Percentiles rank a stretch among this genome's conserved stretches.
Conservation (phyloP, 192 early-diverging fungal genomes). For the Coemansia sp. region DNA sequence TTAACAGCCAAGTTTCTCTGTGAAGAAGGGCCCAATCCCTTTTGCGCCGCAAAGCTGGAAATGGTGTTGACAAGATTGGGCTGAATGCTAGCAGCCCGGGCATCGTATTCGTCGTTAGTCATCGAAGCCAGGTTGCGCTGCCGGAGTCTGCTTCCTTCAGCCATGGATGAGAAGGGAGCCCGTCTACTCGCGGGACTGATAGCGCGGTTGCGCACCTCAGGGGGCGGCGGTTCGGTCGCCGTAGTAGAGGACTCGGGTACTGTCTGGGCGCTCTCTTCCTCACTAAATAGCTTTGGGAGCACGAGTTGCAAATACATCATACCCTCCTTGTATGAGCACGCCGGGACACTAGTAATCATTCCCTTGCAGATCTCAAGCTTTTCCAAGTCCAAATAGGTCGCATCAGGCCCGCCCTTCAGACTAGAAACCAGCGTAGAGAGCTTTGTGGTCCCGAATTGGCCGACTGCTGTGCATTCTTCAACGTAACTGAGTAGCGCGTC, state of each 20-base stretch:
- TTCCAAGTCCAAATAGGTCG: neutral
- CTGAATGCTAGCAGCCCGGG: constrained; percentile 27
- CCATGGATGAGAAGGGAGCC: constrained; percentile 16
- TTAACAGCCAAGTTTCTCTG: neutral
- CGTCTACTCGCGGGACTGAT: constrained; percentile 15
- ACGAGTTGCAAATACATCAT: constrained; percentile 14
- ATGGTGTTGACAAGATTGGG: constrained; percentile 23
- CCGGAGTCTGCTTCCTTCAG: constrained; percentile 34
- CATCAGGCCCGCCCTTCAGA: neutral
- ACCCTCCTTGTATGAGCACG: neutral
- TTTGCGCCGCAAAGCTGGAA: constrained; percentile 19
- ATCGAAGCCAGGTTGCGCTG: constrained; percentile 27
- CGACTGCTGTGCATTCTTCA: neutral
- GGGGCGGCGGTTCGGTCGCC: constrained; percentile 6
- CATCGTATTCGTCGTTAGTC: constrained; percentile 41
- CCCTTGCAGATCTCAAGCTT: neutral
- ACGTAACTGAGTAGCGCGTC: constrained; percentile 8
- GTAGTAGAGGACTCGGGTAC: neutral
- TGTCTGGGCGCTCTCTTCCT: neutral
- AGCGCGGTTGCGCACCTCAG: constrained; percentile 15
- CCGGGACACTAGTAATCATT: neutral
- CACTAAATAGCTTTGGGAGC: constrained; percentile 4
- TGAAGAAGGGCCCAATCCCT: constrained; percentile 18
- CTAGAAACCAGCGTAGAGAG: neutral
- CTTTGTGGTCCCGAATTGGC: neutral